Conservation (phyloP, 176 grass and related monocot species). For the Leersia perrieri region DNA sequence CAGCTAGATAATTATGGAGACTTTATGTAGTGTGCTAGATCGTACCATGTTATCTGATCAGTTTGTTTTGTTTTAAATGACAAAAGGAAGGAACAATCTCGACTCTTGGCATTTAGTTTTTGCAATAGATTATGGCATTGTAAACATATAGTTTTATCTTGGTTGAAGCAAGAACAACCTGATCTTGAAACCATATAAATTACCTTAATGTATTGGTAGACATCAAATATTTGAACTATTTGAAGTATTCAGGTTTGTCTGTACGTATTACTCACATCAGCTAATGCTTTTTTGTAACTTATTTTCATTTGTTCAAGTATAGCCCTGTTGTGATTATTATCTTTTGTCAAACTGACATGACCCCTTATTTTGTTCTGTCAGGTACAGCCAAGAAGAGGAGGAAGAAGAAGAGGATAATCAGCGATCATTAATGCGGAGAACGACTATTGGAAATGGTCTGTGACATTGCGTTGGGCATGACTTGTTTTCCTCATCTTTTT, state of each 20-base stretch:
- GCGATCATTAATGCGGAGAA: constrained; percentile 71
- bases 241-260: constrained; percentile 22
- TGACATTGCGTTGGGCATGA: background rate
- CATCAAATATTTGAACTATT: background rate
- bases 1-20: background rate
- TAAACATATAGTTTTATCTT: background rate
- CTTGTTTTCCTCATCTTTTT: constrained; percentile 11
- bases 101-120: constrained; percentile 12
- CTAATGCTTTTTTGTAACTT: constrained; percentile 4
- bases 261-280: background rate
- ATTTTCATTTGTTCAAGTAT: constrained; percentile 18
- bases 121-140: constrained; percentile 1
- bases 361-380: constrained; percentile 40
- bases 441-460: constrained; percentile 94
- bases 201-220: background rate
- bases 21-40: constrained; percentile 2
- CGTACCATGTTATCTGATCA: background rate
- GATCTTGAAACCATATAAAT: constrained; percentile 3
- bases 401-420: constrained; percentile 61
- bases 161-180: background rate
- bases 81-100: background rate
- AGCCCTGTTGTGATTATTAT: background rate
- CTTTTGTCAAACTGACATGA: constrained; percentile 16
- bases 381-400: constrained; percentile 88
- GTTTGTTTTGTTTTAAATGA: background rate